Percentiles rank a stretch among this genome's conserved stretches.
Evolutionary conservation across 1,284 basidiomycete species (phyloP).

Genomic region (Ganoderma sinense): DNA sequence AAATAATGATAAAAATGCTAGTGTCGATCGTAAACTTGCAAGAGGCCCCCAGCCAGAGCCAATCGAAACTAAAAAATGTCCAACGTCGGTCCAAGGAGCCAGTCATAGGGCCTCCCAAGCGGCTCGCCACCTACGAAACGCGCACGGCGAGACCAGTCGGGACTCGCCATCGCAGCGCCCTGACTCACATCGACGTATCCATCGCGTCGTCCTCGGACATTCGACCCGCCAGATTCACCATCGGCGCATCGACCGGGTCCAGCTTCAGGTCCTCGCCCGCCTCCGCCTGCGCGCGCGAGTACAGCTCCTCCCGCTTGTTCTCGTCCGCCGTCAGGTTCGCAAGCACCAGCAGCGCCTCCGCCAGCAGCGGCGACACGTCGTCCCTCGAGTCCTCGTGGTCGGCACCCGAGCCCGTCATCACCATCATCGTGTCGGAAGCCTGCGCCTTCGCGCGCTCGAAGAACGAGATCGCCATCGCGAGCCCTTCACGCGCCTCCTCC

Average conservation of each 20-base stretch:
- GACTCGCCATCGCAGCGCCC: not conserved
- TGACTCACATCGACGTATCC: constrained; percentile 3
- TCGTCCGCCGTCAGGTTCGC: constrained; percentile 62
- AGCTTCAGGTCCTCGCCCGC: constrained; percentile 47
- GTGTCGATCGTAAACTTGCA: not conserved
- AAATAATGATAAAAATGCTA: constrained; percentile 9
- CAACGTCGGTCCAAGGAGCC: not conserved
- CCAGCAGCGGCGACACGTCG: constrained; percentile 43
- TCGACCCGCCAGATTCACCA: not conserved
- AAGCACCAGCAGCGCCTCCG: constrained; percentile 62
- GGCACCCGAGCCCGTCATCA: constrained; percentile 10
- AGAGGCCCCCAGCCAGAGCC: not conserved
- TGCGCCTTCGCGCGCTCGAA: constrained; percentile 58
- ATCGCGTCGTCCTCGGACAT: not conserved
- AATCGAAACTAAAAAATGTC: not conserved
- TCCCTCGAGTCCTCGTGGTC: constrained; percentile 7
- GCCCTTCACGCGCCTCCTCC: constrained; percentile 56
- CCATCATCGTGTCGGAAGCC: constrained; percentile 27
- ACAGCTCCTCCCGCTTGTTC: constrained; percentile 56
- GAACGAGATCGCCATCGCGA: constrained; percentile 55
- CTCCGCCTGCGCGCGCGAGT: constrained; percentile 54
- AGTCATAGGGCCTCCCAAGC: not conserved
- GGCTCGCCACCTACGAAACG: not conserved
- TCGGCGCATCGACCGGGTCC: constrained; percentile 13
- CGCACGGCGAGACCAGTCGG: not conserved